These are phyloP conservation scores for Polyporus arcularius DNA, from an alignment of 768 basidiomycete species.

Conservation along the genomic window DNA sequence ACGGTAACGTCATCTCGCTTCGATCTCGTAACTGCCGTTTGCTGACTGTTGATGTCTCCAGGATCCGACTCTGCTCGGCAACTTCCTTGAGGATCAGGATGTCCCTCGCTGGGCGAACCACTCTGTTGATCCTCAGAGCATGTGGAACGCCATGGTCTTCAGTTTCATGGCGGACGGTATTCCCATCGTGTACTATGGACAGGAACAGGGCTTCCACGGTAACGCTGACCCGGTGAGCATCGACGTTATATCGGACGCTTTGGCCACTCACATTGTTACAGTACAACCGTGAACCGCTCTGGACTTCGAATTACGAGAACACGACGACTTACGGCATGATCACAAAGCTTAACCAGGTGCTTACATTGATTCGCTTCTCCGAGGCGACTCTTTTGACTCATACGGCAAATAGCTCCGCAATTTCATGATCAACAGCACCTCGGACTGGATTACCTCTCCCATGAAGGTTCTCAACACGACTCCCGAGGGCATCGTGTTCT, in stretches of 20 bases:
- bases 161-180: slow-evolving; percentile 83
- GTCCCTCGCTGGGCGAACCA: slow-evolving; percentile 71
- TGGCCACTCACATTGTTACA: slow-evolving; percentile 24
- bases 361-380: slow-evolving; percentile 2
- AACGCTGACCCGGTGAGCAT: slow-evolving; percentile 60
- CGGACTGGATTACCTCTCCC: slow-evolving; percentile 51
- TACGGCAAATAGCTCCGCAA: slow-evolving; percentile 53
- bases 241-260: neutral
- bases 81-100: slow-evolving; percentile 83
- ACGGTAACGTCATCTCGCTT: slow-evolving; percentile 31
- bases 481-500: slow-evolving; percentile 56
- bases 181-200: slow-evolving; percentile 81
- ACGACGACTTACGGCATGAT: slow-evolving; percentile 61
- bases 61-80: slow-evolving; percentile 54
- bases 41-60: slow-evolving; percentile 4
- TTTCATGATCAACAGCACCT: slow-evolving; percentile 51
- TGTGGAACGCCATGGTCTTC: slow-evolving; percentile 75
- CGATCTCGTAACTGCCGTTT: neutral
- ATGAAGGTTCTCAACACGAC: slow-evolving; percentile 54
- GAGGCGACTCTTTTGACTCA: neutral
- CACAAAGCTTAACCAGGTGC: slow-evolving; percentile 59
- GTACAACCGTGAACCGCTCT: slow-evolving; percentile 77
- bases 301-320: slow-evolving; percentile 65
- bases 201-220: slow-evolving; percentile 73
- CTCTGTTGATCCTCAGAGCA: slow-evolving; percentile 70